These are phyloP conservation scores for Exutisphaerella laricina DNA, from an alignment of 2,329 filamentous ascomycete species.

Conservation along the genomic window DNA sequence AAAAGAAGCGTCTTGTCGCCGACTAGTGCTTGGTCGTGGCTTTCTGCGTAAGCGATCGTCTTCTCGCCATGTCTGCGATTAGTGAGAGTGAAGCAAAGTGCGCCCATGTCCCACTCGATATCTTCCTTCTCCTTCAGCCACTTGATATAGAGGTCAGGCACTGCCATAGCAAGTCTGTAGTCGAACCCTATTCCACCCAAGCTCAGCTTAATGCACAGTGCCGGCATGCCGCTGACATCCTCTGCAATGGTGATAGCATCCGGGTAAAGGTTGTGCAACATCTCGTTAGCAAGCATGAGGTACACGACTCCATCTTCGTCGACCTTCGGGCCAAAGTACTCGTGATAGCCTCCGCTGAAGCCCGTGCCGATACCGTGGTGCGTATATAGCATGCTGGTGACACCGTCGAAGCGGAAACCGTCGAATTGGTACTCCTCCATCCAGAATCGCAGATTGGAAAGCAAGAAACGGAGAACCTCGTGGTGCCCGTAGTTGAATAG, in stretches of 20 bases:
- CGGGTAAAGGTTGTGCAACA: constrained; percentile 87
- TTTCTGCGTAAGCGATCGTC: constrained; percentile 96
- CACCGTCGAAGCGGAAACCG: constrained; percentile 95
- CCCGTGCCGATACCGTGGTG: constrained; percentile 98
- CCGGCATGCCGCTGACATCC: constrained; percentile 97
- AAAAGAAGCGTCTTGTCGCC: constrained; percentile 97
- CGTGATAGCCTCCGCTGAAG: constrained; percentile 95
- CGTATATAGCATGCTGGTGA: constrained; percentile 94
- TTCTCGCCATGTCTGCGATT: constrained; percentile 95
- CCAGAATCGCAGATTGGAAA: constrained; percentile 96
- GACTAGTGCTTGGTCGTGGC: constrained; percentile 96
- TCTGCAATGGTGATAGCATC: constrained; percentile 87
- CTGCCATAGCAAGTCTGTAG: constrained; percentile 94
- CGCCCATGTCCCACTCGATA: constrained; percentile 83
- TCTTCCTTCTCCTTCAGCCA: constrained; percentile 91
- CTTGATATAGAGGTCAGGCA: constrained; percentile 99
- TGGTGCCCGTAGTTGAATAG: constrained; percentile 96
- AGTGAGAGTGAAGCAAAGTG: constrained; percentile 78
- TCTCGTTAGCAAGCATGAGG: constrained; percentile 91
- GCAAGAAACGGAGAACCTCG: constrained; percentile 89
- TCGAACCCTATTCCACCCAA: constrained; percentile 94
- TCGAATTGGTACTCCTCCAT: constrained; percentile 98
- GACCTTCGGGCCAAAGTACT: constrained; percentile 86
- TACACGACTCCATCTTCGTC: constrained; percentile 94
- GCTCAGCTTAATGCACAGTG: constrained; percentile 78